These are phyloP conservation scores for Geotrichum carabidarum DNA, from an alignment of 1,139 yeast genomes.

Conservation along the genomic window DNA sequence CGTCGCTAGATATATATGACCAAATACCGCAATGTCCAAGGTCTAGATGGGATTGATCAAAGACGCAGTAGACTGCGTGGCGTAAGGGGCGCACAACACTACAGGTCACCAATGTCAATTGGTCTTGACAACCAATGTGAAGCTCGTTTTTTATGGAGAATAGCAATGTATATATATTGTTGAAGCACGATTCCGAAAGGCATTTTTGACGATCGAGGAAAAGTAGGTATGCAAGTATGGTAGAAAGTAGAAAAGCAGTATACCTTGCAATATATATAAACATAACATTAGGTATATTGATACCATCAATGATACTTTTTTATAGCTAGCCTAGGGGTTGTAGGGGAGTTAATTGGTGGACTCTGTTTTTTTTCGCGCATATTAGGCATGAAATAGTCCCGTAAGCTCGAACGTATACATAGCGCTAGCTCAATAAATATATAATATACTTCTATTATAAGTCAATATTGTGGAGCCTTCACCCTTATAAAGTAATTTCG, in stretches of 20 bases:
- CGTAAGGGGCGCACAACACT: slow-evolving; percentile 63
- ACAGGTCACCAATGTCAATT: slow-evolving; percentile 74
- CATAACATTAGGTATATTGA: no score
- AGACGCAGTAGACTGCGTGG: slow-evolving; percentile 42
- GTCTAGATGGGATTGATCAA: slow-evolving; percentile 5
- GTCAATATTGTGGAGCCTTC: no score
- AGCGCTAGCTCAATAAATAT: no score
- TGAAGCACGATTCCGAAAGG: slow-evolving; percentile 22
- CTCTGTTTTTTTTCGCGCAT: no score
- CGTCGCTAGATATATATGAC: slow-evolving; percentile 40
- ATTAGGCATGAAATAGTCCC: no score
- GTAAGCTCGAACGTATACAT: no score
- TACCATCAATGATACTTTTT: no score
- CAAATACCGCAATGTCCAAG: not conserved
- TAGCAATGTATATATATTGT: slow-evolving; percentile 26
- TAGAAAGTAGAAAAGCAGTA: not conserved
- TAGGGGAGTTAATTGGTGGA: no score
- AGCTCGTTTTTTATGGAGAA: slow-evolving; percentile 26
- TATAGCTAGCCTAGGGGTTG: no score
- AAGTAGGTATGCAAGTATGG: not conserved
- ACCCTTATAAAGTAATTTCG: no score
- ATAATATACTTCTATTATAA: no score
- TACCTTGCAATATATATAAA: no score
- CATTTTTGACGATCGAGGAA: not conserved
- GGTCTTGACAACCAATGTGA: slow-evolving; percentile 49